Percentiles rank a stretch among this genome's conserved stretches.
Evolutionary conservation across 257 asterid species (phyloP).

Genomic region (Salvia rosmarinus): DNA sequence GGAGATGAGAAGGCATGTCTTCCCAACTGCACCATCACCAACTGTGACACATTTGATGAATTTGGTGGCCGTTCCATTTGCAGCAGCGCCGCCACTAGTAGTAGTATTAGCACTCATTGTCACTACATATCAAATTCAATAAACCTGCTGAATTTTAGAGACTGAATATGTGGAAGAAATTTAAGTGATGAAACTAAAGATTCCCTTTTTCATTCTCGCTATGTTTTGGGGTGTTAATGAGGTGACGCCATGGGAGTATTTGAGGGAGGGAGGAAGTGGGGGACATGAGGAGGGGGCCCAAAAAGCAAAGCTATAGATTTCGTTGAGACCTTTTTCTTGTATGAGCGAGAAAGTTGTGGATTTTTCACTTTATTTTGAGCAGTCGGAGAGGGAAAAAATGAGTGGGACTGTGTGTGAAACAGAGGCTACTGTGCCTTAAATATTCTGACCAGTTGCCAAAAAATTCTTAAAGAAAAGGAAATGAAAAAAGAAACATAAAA

Average conservation of each 20-base stretch:
- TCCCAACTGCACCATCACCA: constrained; percentile 67
- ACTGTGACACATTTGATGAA: constrained; percentile 63
- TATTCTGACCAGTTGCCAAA: neutral
- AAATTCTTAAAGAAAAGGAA: neutral
- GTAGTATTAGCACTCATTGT: constrained; percentile 42
- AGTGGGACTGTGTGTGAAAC: neutral
- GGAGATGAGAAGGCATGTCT: constrained; percentile 57
- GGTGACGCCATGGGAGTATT: constrained; percentile 30
- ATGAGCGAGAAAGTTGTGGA: constrained; percentile 39
- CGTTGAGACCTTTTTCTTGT: constrained; percentile 25
- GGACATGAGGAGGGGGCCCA: constrained; percentile 45
- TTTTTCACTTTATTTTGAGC: constrained; percentile 49
- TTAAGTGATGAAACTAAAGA: neutral
- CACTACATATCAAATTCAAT: constrained; percentile 31
- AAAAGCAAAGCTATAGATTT: constrained; percentile 40
- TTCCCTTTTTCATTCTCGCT: neutral
- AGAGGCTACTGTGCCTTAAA: constrained; percentile 15
- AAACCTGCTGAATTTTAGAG: neutral
- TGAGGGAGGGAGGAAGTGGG: constrained; percentile 37
- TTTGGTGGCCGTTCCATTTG: constrained; percentile 46
- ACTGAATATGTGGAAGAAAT: constrained; percentile 5
- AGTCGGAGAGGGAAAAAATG: constrained; percentile 42
- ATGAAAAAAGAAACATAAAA: neutral
- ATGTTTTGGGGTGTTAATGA: constrained; percentile 29
- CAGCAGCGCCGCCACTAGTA: constrained; percentile 31